Percentiles rank a stretch among this genome's conserved stretches.
Conservation (phyloP, 306 rosid genomes). For the Lathyrus tuberosus region DNA sequence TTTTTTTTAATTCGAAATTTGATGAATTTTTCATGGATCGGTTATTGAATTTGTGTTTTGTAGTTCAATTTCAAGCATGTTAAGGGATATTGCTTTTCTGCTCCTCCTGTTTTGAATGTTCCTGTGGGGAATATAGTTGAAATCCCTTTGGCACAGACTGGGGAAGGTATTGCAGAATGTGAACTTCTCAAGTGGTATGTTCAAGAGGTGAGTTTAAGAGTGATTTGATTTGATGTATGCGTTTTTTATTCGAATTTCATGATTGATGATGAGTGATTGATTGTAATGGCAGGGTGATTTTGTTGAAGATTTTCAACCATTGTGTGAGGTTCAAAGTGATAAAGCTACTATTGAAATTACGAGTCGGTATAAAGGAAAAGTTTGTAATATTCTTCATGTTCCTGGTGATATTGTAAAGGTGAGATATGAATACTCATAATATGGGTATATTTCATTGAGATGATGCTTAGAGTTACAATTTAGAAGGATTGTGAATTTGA, state of each 20-base stretch:
- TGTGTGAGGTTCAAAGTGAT: slow-evolving; percentile 98
- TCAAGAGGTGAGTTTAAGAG: slow-evolving; percentile 59
- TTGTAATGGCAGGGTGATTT: slow-evolving; percentile 70
- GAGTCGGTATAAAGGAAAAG: slow-evolving; percentile 87
- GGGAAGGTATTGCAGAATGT: slow-evolving; percentile 98
- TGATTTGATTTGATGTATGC: neutral
- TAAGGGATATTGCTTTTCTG: slow-evolving; percentile 56
- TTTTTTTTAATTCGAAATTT: neutral
- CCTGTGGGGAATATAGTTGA: slow-evolving; percentile 57
- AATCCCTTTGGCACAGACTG: slow-evolving; percentile 94
- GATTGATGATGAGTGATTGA: neutral
- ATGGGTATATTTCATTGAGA: slow-evolving; percentile 16
- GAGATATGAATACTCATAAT: slow-evolving; percentile 24
- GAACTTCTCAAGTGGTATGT: slow-evolving; percentile 98
- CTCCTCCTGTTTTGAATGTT: slow-evolving; percentile 50
- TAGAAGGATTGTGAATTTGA: no score
- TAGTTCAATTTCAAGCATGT: slow-evolving; percentile 42
- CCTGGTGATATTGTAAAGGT: slow-evolving; percentile 97
- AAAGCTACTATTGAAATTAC: slow-evolving; percentile 99
- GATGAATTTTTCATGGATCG: neutral
- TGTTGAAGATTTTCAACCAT: slow-evolving; percentile 86
- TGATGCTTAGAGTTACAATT: neutral
- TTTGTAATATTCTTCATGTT: slow-evolving; percentile 56
- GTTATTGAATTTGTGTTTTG: slow-evolving; percentile 21
- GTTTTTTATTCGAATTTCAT: neutral